Evolutionary conservation across 1,284 basidiomycete genomes (phyloP), one percentile per base, ranked within the genome.

Genomic region (Ceratobasidium sp.): DNA sequence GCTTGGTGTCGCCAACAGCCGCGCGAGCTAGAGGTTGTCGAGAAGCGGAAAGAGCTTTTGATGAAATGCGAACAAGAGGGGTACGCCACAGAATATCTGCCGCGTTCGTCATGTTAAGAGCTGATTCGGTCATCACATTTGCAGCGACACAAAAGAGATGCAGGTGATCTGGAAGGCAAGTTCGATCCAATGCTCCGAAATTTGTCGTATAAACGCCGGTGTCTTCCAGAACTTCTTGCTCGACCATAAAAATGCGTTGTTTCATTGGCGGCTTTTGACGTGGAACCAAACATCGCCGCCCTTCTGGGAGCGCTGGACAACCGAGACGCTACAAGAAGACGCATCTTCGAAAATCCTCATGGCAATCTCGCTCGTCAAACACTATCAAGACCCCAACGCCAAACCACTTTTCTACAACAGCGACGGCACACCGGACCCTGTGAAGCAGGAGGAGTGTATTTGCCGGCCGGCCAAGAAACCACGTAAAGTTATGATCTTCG

Each of bases 281-380:
- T 57, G 56, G 56, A 22, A 29, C 3, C 22, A 22, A 13, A 25
- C 3, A 6, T n/a, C 8, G 6, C 7, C 5, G 29, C 25, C 7
- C 7, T 61, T 71, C 56, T 71, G 69, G 69, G 43, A 61, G 32
- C 4, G 49, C 25, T 73, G 70, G 70, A 64, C 43, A 7, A 1
- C 9, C 3, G 59, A 64, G 1, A 52, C 59, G 43, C 29, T 73
- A 13, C 17, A 51, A 52, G 22, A 51, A 22, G 43, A 61, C 37
- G 70, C 59, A 9, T 73, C 70, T 15, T 62, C 57, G 0, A 49
- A 52, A 9, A 25, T 73, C 11, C 44, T 62, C 25, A 57, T 22
- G 3, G 32, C 57, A 9, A 22, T 52, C 22, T 22, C 44, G 11
- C n/a, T 73, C 22, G 17, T 73, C 7, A 25, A 49, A 13, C 70